Percentiles rank a stretch among this genome's conserved stretches.
phyloP scores from a whole-genome alignment of 176 grass and related monocot species.

The Urochloa ruziziensis region DNA sequence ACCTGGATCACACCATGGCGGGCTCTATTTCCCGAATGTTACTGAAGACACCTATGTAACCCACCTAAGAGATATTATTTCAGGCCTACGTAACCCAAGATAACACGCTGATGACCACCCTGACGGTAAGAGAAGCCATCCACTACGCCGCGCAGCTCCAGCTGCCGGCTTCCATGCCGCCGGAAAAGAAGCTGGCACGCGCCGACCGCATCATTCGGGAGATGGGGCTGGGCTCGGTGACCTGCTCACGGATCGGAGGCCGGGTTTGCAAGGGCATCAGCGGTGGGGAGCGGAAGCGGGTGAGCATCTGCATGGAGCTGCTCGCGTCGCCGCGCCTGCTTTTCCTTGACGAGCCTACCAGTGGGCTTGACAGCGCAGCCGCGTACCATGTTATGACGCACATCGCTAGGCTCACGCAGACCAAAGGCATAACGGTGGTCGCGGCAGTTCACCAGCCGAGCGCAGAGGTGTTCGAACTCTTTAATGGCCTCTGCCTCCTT shows the following conservation, averaged over 20 bases:
- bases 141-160: background rate
- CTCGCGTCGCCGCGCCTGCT: slow-evolving; percentile 41
- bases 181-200: background rate
- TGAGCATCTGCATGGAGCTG: background rate
- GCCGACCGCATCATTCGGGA: background rate
- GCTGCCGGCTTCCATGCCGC: background rate
- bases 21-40: no score
- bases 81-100: background rate
- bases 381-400: background rate
- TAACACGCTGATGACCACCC: background rate
- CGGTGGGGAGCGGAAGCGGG: background rate
- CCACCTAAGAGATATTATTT: background rate
- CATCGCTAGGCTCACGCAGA: background rate
- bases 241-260: background rate
- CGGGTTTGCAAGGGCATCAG: background rate
- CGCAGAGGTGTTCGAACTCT: background rate
- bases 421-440: background rate
- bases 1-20: no score
- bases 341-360: slow-evolving; percentile 99
- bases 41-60: no score
- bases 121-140: background rate
- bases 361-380: slow-evolving; percentile 76
- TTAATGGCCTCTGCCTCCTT: background rate
- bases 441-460: background rate
- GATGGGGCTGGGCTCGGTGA: background rate